Conservation (phyloP, 768 basidiomycete genomes). For the Suillus sp. region DNA sequence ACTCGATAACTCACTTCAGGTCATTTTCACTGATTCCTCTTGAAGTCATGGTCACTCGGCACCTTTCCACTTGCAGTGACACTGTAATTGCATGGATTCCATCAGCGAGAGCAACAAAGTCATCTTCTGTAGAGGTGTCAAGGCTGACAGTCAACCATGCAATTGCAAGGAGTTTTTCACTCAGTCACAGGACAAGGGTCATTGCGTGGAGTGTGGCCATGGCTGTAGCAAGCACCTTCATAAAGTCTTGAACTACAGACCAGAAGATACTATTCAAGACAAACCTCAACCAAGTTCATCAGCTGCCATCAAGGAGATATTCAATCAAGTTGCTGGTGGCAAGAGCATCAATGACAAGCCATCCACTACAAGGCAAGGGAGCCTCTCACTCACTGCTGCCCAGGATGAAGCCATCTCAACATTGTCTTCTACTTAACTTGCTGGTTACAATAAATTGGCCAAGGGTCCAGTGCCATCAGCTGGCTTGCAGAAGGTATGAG, state of each 20-base stretch:
- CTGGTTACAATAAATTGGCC: constrained; percentile 5
- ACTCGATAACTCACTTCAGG: not conserved
- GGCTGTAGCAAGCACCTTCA: not conserved
- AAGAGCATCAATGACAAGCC: not conserved
- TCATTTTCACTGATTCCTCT: not conserved
- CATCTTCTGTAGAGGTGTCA: not conserved
- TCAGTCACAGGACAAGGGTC: not conserved
- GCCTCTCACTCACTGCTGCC: not conserved
- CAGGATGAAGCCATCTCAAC: not conserved
- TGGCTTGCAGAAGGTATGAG: constrained; percentile 2
- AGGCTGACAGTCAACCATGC: not conserved
- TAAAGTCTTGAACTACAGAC: not conserved
- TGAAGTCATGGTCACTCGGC: not conserved
- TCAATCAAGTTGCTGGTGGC: not conserved
- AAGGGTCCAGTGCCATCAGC: not conserved
- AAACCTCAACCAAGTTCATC: not conserved
- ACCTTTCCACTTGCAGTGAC: not conserved
- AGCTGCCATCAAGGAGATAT: not conserved
- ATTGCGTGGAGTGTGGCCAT: not conserved
- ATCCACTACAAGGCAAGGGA: not conserved
- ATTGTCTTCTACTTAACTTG: not conserved
- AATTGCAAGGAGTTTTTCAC: no score
- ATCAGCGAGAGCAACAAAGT: not conserved
- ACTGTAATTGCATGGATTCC: not conserved
- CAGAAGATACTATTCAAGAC: not conserved